These are phyloP conservation scores for Aegilops bicornis DNA, from an alignment of 176 grass and related monocot genomes.

Conservation along the genomic window DNA sequence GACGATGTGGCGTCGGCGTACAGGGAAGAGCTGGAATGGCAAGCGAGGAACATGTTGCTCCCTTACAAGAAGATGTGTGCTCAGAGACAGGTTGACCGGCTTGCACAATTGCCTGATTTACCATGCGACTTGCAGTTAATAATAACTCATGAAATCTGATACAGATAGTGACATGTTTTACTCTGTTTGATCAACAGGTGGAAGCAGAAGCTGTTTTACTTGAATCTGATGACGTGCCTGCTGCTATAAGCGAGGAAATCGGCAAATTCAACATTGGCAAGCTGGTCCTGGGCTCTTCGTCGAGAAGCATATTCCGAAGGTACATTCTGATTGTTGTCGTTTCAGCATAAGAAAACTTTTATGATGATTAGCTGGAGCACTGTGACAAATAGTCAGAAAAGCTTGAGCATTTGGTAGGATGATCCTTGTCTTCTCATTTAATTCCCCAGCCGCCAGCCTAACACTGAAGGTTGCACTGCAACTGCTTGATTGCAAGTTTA, in stretches of 20 bases:
- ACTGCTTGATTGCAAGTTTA: background rate
- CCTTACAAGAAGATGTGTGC: constrained; percentile 78
- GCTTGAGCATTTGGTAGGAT: constrained; percentile 18
- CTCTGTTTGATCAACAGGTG: constrained; percentile 46
- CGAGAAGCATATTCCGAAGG: constrained; percentile 69
- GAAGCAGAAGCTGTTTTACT: constrained; percentile 80
- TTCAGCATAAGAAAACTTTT: background rate
- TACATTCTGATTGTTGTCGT: constrained; percentile 9
- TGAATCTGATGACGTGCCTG: constrained; percentile 66
- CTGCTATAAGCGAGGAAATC: constrained; percentile 67
- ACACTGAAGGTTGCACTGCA: background rate
- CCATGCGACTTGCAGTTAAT: background rate
- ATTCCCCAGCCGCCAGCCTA: background rate
- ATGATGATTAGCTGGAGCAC: background rate
- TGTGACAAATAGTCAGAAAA: background rate
- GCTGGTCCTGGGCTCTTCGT: constrained; percentile 69
- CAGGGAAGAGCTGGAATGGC: constrained; percentile 74
- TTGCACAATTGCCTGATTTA: background rate
- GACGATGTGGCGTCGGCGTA: constrained; percentile 72
- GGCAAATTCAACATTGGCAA: constrained; percentile 61
- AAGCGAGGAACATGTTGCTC: constrained; percentile 48
- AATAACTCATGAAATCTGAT: background rate
- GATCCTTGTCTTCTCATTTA: background rate
- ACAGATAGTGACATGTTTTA: background rate
- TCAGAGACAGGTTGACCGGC: constrained; percentile 42